Evolutionary conservation across 2,329 filamentous ascomycete species (phyloP), one percentile per base, ranked within the genome.

Genomic region (Penicillium sp.): DNA sequence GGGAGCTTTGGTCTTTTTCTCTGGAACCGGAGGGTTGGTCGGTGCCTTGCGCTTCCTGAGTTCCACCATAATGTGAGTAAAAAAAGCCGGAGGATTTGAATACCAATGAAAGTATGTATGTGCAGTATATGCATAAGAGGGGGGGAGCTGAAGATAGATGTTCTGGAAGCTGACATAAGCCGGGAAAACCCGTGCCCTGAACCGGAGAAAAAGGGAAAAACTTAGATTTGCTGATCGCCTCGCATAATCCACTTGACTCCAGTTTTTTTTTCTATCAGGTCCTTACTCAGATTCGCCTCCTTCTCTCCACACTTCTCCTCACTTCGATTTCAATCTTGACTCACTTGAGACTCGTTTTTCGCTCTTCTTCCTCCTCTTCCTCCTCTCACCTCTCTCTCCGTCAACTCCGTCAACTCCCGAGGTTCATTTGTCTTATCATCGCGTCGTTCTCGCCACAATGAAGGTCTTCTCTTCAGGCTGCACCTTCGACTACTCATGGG

Each of bases 401-500:
- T 27, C 24, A 6, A 27, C 24, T 40, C 38, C 16, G 38, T 18
- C 14, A 16, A 18, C 18, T 40, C 16, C 18, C 16, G 16, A 8
- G 18, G 8, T 9, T 21, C 38, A 9, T 40, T 10, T 6, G n/a
- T 21, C 38, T 38, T 8, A n/a, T n/a, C 14, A 8, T 16, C 36
- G 5, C 36, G 16, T n/a, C 14, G 13, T 29, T 29, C 29, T 67
- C 50, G 6, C 50, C 65, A 77, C 55, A 48, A 97, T 99, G 94
- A 96, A 95, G 83, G 90, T 97, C 77, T 97, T 97, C 71, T 90
- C 90, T 65, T 95, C 91, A 69, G 81, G 82, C 38, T 90, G 91
- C 76, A 92, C 91, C 57, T 99, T 95, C 78, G 84, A 96, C 79
- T 99, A 99, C 82, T 96, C 93, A 43, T 99, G 94, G 94, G 91